Conservation (phyloP, 805 yeast genomes). For the Cyberlindnera euphorbiiphila region DNA sequence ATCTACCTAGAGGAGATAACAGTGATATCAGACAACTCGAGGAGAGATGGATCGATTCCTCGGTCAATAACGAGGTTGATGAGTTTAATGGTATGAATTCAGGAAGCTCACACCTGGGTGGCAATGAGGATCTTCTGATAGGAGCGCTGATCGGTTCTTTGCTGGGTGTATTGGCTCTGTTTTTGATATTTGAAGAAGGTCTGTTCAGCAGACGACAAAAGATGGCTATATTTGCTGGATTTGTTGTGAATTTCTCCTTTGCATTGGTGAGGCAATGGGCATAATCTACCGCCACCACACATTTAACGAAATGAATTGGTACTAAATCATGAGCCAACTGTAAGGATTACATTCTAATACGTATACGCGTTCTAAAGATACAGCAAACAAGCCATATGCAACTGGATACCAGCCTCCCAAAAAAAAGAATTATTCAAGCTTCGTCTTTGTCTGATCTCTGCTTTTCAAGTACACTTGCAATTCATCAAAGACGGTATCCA, state of each 20-base stretch:
- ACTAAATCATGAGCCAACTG: too few species aligned
- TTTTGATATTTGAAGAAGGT: slow-evolving; percentile 56
- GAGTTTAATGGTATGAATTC: slow-evolving; percentile 44
- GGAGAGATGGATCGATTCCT: slow-evolving; percentile 85
- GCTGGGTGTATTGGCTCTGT: slow-evolving; percentile 67
- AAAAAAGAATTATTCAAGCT: slow-evolving; percentile 10
- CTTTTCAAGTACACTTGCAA: slow-evolving; percentile 32
- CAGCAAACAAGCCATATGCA: too few species aligned
- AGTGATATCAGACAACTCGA: slow-evolving; percentile 65
- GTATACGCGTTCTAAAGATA: too few species aligned
- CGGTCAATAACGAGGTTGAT: slow-evolving; percentile 45
- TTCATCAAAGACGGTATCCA: slow-evolving; percentile 57
- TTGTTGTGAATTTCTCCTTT: slow-evolving; percentile 62
- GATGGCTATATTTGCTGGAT: slow-evolving; percentile 70
- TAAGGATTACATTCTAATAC: too few species aligned
- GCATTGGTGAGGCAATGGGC: slow-evolving; percentile 47
- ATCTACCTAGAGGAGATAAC: slow-evolving; percentile 26
- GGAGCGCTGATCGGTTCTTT: slow-evolving; percentile 74
- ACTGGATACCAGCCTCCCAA: too few species aligned
- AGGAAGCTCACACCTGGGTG: slow-evolving; percentile 37
- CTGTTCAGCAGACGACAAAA: slow-evolving; percentile 59
- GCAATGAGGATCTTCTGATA: slow-evolving; percentile 62
- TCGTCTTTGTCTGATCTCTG: slow-evolving; percentile 9
- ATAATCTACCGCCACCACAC: slow-evolving; percentile 1
- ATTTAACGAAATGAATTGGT: neutral